Conservation (phyloP, 805 yeast genomes). For the Komagataella populi region DNA sequence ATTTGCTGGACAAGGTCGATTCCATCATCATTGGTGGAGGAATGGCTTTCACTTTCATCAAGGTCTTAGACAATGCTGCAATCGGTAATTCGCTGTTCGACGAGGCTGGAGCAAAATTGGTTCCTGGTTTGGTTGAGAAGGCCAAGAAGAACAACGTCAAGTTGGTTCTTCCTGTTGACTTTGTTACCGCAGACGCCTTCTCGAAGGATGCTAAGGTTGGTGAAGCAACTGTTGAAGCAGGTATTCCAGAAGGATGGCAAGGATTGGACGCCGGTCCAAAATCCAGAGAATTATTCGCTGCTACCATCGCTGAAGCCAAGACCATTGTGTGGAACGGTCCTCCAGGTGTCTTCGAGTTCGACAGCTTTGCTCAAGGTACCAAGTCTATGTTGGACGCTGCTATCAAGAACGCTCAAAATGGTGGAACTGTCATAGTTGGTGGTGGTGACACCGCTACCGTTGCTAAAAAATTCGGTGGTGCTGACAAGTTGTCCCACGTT, state of each 20-base stretch:
- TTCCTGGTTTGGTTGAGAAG: slow-evolving; percentile 83
- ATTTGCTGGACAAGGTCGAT: slow-evolving; percentile 91
- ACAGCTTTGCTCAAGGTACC: slow-evolving; percentile 83
- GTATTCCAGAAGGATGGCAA: slow-evolving; percentile 91
- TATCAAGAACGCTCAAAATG: slow-evolving; percentile 74
- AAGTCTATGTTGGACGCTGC: slow-evolving; percentile 80
- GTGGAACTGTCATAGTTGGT: slow-evolving; percentile 94
- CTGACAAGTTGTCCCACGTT: slow-evolving; percentile 92
- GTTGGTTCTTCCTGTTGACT: slow-evolving; percentile 89
- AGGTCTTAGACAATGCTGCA: slow-evolving; percentile 70
- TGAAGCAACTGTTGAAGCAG: slow-evolving; percentile 74
- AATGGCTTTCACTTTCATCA: slow-evolving; percentile 99
- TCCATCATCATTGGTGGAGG: slow-evolving; percentile 96
- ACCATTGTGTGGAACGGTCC: slow-evolving; percentile 99
- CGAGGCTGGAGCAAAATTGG: slow-evolving; percentile 90
- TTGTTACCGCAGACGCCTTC: slow-evolving; percentile 90
- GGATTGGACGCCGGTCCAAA: slow-evolving; percentile 95
- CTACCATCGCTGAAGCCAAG: slow-evolving; percentile 82
- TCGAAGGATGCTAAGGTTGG: slow-evolving; percentile 82
- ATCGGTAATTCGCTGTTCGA: slow-evolving; percentile 92
- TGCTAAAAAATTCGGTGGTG: slow-evolving; percentile 95
- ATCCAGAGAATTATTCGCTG: slow-evolving; percentile 66
- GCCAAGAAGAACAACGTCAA: slow-evolving; percentile 94
- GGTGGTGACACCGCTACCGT: slow-evolving; percentile 99
- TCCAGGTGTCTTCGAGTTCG: slow-evolving; percentile 99